A percentile compares a stretch with the other conserved stretches of the same genome.
Conservation (phyloP, 2,329 filamentous ascomycete genomes). For the Phyllosticta capitalensis region DNA sequence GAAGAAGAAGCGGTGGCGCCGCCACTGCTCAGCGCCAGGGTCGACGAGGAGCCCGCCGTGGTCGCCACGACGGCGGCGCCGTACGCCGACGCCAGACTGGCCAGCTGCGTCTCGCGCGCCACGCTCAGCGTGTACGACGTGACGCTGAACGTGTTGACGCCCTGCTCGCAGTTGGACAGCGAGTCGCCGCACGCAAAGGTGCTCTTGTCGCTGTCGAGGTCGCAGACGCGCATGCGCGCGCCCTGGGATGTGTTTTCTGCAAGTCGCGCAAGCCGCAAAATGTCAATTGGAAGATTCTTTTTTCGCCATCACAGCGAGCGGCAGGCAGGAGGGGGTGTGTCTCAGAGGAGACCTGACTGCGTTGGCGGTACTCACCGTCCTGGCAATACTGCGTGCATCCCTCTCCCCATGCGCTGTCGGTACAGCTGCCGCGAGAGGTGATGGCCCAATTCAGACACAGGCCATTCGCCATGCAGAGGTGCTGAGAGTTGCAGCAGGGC, state of each 20-base stretch:
- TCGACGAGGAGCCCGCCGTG: too few species aligned
- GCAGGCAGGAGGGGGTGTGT: too few species aligned
- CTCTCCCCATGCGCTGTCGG: background rate
- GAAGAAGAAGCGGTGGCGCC: too few species aligned
- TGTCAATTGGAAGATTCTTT: too few species aligned
- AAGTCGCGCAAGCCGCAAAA: too few species aligned
- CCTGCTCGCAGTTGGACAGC: background rate
- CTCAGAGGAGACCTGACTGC: too few species aligned
- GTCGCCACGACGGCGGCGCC: too few species aligned
- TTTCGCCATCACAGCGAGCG: too few species aligned
- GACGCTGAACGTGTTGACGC: background rate
- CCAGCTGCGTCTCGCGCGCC: background rate
- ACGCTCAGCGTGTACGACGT: background rate
- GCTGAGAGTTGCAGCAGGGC: constrained; percentile 1
- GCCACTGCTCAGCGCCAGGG: too few species aligned
- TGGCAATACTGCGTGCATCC: too few species aligned
- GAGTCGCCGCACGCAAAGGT: background rate
- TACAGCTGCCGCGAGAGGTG: constrained; percentile 1
- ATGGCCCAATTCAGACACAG: background rate
- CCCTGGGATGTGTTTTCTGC: background rate
- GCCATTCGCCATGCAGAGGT: constrained; percentile 8
- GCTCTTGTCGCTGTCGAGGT: background rate
- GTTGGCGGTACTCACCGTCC: too few species aligned
- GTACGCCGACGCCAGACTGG: too few species aligned
- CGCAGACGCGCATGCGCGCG: background rate